phyloP scores from a whole-genome alignment of 2,329 filamentous ascomycete species.

The Cercospora janseana region DNA sequence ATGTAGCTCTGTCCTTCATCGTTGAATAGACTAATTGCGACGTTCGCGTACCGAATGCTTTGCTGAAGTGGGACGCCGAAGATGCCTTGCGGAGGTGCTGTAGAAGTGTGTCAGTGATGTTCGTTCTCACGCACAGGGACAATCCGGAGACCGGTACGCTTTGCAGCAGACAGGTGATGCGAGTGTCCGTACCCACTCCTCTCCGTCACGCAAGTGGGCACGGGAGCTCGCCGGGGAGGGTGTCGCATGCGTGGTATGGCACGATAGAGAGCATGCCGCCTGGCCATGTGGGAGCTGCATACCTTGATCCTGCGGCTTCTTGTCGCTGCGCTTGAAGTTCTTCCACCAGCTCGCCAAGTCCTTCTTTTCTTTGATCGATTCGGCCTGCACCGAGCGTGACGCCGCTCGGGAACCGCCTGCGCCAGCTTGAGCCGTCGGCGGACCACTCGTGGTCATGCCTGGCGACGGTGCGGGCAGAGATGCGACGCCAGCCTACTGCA shows the following conservation, averaged over 20 bases:
- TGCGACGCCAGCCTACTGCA: slow-evolving; percentile 27
- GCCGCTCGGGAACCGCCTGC: slow-evolving; percentile 45
- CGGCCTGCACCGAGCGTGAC: slow-evolving; percentile 49
- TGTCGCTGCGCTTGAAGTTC: slow-evolving; percentile 72
- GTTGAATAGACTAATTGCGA: slow-evolving; percentile 93
- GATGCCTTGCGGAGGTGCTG: slow-evolving; percentile 64
- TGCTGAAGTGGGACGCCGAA: slow-evolving; percentile 91
- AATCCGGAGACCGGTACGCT: too few species aligned
- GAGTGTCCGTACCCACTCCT: too few species aligned
- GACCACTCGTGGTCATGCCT: slow-evolving; percentile 43
- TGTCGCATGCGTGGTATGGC: slow-evolving; percentile 2
- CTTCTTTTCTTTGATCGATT: slow-evolving; percentile 77
- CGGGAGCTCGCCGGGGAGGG: neutral
- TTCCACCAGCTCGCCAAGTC: slow-evolving; percentile 98
- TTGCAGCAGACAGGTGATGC: too few species aligned
- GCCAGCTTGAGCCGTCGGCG: slow-evolving; percentile 44
- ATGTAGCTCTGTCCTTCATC: slow-evolving; percentile 93
- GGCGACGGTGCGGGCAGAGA: slow-evolving; percentile 22
- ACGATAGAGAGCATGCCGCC: slow-evolving; percentile 7
- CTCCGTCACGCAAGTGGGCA: neutral
- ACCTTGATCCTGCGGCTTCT: slow-evolving; percentile 65
- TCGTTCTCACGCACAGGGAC: too few species aligned
- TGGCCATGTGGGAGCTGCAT: slow-evolving; percentile 33
- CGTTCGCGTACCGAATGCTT: slow-evolving; percentile 96
- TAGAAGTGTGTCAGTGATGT: slow-evolving; percentile 19